phyloP scores from a whole-genome alignment of 2,329 filamentous ascomycete species.

The Colletotrichum chrysophilum region DNA sequence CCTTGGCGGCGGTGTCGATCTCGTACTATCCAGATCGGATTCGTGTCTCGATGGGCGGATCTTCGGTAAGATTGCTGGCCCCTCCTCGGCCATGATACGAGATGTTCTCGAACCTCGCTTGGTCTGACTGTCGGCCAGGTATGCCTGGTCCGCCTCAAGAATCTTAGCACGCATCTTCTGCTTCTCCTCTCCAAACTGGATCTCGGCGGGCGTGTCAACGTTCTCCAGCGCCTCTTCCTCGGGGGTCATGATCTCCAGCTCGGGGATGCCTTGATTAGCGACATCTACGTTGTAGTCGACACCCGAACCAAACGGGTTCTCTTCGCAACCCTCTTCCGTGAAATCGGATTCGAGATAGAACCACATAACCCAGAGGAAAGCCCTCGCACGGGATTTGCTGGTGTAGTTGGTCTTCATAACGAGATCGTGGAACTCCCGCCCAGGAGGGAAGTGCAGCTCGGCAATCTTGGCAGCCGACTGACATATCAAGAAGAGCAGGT shows the following conservation, averaged over 20 bases:
- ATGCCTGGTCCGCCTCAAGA: conserved; percentile 76
- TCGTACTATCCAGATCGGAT: conserved; percentile 49
- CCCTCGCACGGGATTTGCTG: conserved; percentile 81
- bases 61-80: conserved; percentile 64
- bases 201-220: conserved; percentile 73
- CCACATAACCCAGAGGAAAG: conserved; percentile 99
- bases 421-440: conserved; percentile 92
- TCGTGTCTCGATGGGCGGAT: conserved; percentile 68
- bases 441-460: conserved; percentile 85
- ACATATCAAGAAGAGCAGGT: conserved; percentile 93
- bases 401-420: conserved; percentile 89
- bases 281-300: conserved; percentile 70
- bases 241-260: conserved; percentile 67
- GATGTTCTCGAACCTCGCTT: conserved; percentile 56
- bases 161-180: conserved; percentile 77
- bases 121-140: conserved; percentile 64
- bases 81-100: conserved; percentile 52
- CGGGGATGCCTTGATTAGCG: conserved; percentile 72
- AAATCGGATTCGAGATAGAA: conserved; percentile 98
- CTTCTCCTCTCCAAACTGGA: conserved; percentile 74
- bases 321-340: conserved; percentile 81
- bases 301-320: conserved; percentile 86
- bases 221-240: conserved; percentile 75
- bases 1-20: conserved; percentile 47
- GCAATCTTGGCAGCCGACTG: conserved; percentile 90